Base-by-base conservation (phyloP, 345 rosid species). In the Mercurialis annua region DNA sequence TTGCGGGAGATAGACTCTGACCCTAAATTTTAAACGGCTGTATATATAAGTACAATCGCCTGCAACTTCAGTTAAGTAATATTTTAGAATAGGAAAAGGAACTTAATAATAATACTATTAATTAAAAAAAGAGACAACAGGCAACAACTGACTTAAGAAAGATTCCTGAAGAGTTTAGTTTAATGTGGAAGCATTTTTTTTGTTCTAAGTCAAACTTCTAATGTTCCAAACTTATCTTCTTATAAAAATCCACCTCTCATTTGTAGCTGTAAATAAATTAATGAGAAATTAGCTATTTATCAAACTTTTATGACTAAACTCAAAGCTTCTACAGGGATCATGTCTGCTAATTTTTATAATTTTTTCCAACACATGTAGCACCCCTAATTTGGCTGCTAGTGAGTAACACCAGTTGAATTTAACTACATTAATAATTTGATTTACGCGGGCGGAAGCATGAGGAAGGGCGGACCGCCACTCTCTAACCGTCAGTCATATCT, bases 131-230 rank as follows among this genome's bases (percentile, higher is more conserved):
- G 24, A 62, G 64, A 69, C 50, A 55, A 57, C 51, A 33, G 68
- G 71, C 71, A 74, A 59, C 71, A 46, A 67, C 60, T 62, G 71
- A 64, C 57, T 21, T 20, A 31, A 48, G 29, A 53, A 74, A 78
- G 81, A 78, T 75, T 69, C 84, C 78, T 52, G 20, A 1, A 24
- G 49, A 20, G 24, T 33, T 48, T 72, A 69, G 73, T 72, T 66
- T 75, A 69, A 67, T 61, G 16, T 34, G 11, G 30, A 67, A 54
- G 64, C 73, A 73, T 67, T 66, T 69, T 31, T 30, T 72, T 66
- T 75, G 66, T 31, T 31, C 65, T 11, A 67, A 71, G 80, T 81
- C 80, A 70, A 76, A 66, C 69, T 40, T 26, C 34, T 40, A 40
- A 3, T 40, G 44, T 40, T 40, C 44, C 43, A 42, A n/a, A 34